Percentiles rank a stretch among this genome's conserved stretches.
phyloP scores from a whole-genome alignment of 257 asterid genomes.

The Salvia miltiorrhiza region DNA sequence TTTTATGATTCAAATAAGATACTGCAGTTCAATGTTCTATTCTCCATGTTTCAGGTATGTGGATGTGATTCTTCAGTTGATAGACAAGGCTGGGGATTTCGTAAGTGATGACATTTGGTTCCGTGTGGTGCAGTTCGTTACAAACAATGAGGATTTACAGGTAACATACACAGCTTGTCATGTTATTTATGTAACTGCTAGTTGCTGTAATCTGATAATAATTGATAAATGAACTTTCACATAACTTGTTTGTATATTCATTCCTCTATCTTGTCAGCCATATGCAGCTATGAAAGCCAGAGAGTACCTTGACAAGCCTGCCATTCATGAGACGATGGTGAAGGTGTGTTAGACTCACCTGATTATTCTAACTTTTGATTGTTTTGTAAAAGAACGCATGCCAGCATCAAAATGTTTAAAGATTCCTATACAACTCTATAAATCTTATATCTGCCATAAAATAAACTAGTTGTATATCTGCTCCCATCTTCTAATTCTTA shows the following conservation, averaged over 20 bases:
- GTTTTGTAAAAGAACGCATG: slow-evolving; percentile 5
- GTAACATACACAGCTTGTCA: slow-evolving; percentile 31
- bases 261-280: slow-evolving; percentile 49
- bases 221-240: slow-evolving; percentile 17
- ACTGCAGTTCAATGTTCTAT: background rate
- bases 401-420: background rate
- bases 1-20: slow-evolving; percentile 9
- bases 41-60: slow-evolving; percentile 65
- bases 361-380: background rate
- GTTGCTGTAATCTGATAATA: slow-evolving; percentile 18
- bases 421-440: background rate
- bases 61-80: slow-evolving; percentile 94
- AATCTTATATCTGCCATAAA: slow-evolving; percentile 2
- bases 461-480: background rate
- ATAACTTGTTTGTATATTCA: slow-evolving; percentile 7
- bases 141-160: slow-evolving; percentile 94
- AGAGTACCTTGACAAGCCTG: slow-evolving; percentile 91
- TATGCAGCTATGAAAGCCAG: slow-evolving; percentile 91
- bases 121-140: slow-evolving; percentile 95
- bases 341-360: slow-evolving; percentile 50
- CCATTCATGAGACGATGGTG: slow-evolving; percentile 94
- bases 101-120: slow-evolving; percentile 99
- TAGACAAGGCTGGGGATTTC: slow-evolving; percentile 97
- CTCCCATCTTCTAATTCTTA: background rate
- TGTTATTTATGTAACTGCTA: slow-evolving; percentile 1